Evolutionary conservation across 331 rosid genomes (phyloP).

Genomic region (Malus hybrid): DNA sequence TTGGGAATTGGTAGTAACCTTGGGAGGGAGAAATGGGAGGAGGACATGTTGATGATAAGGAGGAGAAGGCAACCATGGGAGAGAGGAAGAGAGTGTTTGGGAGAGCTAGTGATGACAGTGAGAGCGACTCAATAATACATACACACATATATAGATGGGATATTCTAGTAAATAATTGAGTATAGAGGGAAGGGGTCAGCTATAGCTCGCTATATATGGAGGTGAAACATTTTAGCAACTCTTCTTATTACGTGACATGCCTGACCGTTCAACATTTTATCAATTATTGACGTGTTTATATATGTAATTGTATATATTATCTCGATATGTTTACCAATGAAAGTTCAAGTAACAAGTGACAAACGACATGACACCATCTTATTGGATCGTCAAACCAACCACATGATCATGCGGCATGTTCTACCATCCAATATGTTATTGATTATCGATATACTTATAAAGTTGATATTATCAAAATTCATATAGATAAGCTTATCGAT

Average conservation of each 20-base stretch:
- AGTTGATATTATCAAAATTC: background rate
- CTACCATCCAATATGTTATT: background rate
- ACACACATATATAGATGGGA: background rate
- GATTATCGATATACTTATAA: background rate
- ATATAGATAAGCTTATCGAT: background rate
- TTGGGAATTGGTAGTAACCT: conserved; percentile 17
- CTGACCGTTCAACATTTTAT: no score
- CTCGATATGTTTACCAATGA: no score
- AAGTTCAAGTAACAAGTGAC: background rate
- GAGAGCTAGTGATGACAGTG: background rate
- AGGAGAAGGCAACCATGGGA: conserved; percentile 37
- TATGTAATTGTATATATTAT: no score
- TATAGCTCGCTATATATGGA: background rate
- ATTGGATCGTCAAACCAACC: no score
- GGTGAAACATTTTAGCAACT: background rate
- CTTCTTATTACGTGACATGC: no score
- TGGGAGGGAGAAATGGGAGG: conserved; percentile 45
- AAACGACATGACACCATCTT: background rate
- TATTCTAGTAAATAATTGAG: background rate
- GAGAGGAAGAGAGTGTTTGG: background rate
- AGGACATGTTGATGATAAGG: conserved; percentile 45
- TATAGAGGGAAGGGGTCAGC: background rate
- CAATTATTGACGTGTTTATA: background rate
- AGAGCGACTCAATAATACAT: background rate
- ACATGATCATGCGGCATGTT: accelerated